These are phyloP conservation scores for Ophiostoma perfectum DNA, from an alignment of 2,329 filamentous ascomycete genomes.

Conservation along the genomic window DNA sequence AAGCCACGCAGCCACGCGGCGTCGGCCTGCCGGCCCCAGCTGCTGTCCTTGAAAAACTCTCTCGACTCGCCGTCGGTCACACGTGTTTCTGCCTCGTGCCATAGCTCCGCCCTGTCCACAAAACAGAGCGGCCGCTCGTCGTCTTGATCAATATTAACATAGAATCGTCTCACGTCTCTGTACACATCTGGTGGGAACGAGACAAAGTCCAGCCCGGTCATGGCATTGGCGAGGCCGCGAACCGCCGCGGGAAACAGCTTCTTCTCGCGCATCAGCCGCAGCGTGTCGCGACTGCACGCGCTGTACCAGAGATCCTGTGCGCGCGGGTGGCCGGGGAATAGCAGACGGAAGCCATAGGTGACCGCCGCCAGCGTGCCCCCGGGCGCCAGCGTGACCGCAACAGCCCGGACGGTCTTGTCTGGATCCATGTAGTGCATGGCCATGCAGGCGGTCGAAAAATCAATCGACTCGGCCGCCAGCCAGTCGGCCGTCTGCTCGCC, in stretches of 20 bases:
- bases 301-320: slow-evolving; percentile 25
- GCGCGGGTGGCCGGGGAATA: slow-evolving; percentile 21
- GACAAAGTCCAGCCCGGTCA: background rate
- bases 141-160: background rate
- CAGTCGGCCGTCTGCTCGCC: slow-evolving; percentile 22
- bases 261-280: slow-evolving; percentile 24
- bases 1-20: slow-evolving; percentile 27
- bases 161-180: background rate
- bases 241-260: slow-evolving; percentile 26
- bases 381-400: slow-evolving; percentile 23
- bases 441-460: slow-evolving; percentile 27
- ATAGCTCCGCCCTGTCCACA: background rate
- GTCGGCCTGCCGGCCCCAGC: slow-evolving; percentile 26
- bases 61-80: background rate
- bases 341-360: slow-evolving; percentile 26
- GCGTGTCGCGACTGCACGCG: slow-evolving; percentile 23
- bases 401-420: slow-evolving; percentile 21
- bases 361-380: slow-evolving; percentile 25
- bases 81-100: background rate
- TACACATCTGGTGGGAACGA: background rate
- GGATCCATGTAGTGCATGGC: slow-evolving; percentile 28
- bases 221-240: slow-evolving; percentile 19
- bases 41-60: slow-evolving; percentile 16
- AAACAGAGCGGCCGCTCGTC: background rate
- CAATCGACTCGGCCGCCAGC: slow-evolving; percentile 21